These are phyloP conservation scores for Hymenoscyphus linearis DNA, from an alignment of 2,329 filamentous ascomycete genomes.

Conservation along the genomic window DNA sequence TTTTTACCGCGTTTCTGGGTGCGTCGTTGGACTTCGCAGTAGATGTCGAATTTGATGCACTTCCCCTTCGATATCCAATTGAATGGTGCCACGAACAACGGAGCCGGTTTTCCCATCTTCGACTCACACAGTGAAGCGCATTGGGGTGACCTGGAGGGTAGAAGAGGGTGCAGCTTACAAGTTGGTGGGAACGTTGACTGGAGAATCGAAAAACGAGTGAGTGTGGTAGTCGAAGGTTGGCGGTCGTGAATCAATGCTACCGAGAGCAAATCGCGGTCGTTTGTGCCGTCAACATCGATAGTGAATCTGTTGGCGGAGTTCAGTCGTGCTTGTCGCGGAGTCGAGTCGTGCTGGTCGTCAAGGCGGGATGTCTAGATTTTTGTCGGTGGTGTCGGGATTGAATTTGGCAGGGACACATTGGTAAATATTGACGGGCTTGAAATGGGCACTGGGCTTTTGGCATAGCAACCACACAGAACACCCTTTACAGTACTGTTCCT, in stretches of 20 bases:
- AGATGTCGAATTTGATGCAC: neutral
- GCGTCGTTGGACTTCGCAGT: neutral
- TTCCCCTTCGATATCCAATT: conserved; percentile 11
- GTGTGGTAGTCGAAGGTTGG: neutral
- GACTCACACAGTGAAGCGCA: neutral
- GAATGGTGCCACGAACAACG: conserved; percentile 6
- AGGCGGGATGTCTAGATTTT: neutral
- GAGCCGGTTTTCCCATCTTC: neutral
- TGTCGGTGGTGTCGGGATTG: neutral
- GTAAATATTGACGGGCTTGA: conserved; percentile 2
- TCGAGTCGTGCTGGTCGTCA: neutral
- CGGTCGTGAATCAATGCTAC: neutral
- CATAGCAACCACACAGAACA: conserved; percentile 3
- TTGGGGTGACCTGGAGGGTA: neutral
- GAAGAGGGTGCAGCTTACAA: conserved; percentile 11
- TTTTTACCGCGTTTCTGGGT: neutral
- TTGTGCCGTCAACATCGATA: conserved; percentile 1
- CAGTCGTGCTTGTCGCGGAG: neutral
- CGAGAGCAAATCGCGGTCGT: neutral
- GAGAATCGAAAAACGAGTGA: neutral
- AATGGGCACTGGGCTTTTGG: neutral
- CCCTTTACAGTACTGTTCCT: neutral
- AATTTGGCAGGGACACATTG: neutral
- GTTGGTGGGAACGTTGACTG: neutral
- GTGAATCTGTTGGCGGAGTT: conserved; percentile 1